These are phyloP conservation scores for Rubroboletus pulcherrimus DNA, from an alignment of 768 basidiomycete genomes.

Conservation along the genomic window DNA sequence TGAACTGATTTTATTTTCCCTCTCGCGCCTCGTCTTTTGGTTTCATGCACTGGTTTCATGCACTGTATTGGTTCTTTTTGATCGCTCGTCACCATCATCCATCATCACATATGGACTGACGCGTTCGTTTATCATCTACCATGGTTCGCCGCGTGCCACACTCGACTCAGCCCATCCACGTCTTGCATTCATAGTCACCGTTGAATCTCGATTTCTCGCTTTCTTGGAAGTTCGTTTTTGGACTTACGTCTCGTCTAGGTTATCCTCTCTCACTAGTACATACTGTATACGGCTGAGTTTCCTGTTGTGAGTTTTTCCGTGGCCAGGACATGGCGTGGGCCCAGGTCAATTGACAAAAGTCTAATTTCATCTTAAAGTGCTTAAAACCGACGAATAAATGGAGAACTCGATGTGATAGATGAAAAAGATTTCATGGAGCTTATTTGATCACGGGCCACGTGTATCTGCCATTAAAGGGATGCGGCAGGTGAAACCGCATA, in stretches of 20 bases:
- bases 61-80: neutral
- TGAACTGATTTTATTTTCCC: neutral
- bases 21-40: neutral
- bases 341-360: too few relatives aligned
- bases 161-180: too few relatives aligned
- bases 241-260: neutral
- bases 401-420: too few relatives aligned
- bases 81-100: constrained; percentile 3
- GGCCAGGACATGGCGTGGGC: too few relatives aligned
- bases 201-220: constrained; percentile 2
- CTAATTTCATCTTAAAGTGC: too few relatives aligned
- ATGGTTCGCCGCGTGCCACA: neutral
- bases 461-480: neutral
- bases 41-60: neutral
- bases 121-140: neutral
- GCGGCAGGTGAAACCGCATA: neutral
- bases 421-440: too few relatives aligned
- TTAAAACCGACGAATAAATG: too few relatives aligned
- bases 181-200: neutral
- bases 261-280: too few relatives aligned
- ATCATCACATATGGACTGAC: neutral
- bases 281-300: too few relatives aligned
- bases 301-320: too few relatives aligned
- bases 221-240: neutral
- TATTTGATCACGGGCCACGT: neutral